Evolutionary conservation across 2,329 filamentous ascomycete genomes (phyloP), one percentile per base, ranked within the genome.

Genomic region (Lachnellula cervina): DNA sequence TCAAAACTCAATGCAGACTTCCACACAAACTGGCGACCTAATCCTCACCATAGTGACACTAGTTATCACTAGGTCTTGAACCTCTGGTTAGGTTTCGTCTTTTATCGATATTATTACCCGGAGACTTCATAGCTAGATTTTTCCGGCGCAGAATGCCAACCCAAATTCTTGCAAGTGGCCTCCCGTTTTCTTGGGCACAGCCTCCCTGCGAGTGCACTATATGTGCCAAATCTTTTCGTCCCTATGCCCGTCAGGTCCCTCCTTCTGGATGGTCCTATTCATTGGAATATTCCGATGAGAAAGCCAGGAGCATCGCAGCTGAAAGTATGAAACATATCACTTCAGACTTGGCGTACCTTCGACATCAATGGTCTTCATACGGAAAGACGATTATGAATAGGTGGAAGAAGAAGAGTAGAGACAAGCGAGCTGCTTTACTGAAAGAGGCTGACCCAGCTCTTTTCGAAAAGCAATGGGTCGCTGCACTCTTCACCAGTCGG

Each of bases 331-430:
- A 37, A 37, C 34, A 37, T 2, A 16, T 16, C 14, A 9, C 8
- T 37, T 9, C 34, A 37, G 56, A 46, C 17, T 14, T 48, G 5
- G 14, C 16, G 32, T 52, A 28, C 38, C 49, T 51, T 51, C 49
- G 37, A 43, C 19, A 43, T 16, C 49, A 51, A 51, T 43, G 21
- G 17, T 34, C 23, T 8, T 3, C 21, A 14, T 25, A 51, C 28
- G 49, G 49, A 51, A 25, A 28, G 11, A 16, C n/a, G 16, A 54
- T 54, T 19, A 17, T 54, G 3, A 49, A 49, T 1, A 34, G 52
- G 11, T 54, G 52, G 52, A 54, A 54, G 52, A 54, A 54, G 35
- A 54, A 43, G 23, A 54, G 52, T 19, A 35, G 35, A 32, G 52
- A 49, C n/a, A 49, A 54, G 17, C 52, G 52, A 17, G 42, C 48